Evolutionary conservation across 2,329 filamentous ascomycete species (phyloP).

Genomic region (Fusarium redolens): DNA sequence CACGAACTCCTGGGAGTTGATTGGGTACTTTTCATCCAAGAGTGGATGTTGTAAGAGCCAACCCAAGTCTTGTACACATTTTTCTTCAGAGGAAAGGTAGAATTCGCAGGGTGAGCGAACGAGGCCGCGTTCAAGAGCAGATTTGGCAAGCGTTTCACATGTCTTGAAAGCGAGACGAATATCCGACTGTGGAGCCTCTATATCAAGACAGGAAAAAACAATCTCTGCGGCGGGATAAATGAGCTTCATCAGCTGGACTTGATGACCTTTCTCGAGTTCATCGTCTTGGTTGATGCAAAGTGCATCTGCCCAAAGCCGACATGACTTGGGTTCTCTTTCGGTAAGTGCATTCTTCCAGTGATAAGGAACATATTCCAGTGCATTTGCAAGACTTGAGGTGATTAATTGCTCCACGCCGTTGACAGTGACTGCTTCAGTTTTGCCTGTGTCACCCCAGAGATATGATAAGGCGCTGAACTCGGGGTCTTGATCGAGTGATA

Average conservation of each 20-base stretch:
- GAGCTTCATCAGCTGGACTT: background rate
- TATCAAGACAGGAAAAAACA: background rate
- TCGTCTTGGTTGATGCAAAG: conserved; percentile 12
- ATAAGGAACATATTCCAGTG: background rate
- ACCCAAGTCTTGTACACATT: background rate
- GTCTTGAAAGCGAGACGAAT: background rate
- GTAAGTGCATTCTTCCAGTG: background rate
- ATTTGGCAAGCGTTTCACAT: background rate
- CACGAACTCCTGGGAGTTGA: background rate
- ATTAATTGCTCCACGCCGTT: background rate
- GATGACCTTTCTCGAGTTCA: background rate
- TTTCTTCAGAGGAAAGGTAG: no score
- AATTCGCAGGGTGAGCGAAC: background rate
- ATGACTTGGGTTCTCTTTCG: background rate
- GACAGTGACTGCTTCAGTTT: background rate
- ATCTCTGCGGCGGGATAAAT: background rate
- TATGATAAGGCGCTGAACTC: background rate
- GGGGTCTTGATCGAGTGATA: background rate
- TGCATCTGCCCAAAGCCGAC: conserved; percentile 6
- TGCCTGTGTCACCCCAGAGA: background rate
- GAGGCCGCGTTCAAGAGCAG: background rate
- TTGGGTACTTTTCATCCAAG: background rate
- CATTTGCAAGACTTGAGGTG: background rate
- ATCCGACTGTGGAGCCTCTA: background rate
- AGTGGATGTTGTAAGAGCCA: background rate